Percentiles rank a stretch among this genome's conserved stretches.
phyloP scores from a whole-genome alignment of 257 asterid species.

The Capsicum chinense region DNA sequence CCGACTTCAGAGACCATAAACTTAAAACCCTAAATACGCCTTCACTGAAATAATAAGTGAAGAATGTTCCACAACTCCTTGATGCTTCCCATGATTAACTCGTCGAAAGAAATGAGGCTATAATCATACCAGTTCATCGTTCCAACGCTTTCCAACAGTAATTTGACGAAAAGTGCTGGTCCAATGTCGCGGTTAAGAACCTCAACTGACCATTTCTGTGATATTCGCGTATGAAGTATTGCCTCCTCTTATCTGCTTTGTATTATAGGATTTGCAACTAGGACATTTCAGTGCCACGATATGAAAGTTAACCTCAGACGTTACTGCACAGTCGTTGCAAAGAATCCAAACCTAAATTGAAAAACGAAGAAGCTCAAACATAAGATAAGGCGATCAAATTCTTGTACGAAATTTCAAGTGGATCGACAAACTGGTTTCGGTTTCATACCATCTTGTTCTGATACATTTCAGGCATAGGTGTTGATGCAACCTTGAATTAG shows the following conservation, averaged over 20 bases:
- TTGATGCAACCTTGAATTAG: slow-evolving; percentile 56
- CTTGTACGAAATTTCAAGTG: not conserved
- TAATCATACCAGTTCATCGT: not conserved
- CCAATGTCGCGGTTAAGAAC: not conserved
- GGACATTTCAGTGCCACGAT: slow-evolving; percentile 61
- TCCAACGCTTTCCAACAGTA: not conserved
- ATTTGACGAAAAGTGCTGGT: not conserved
- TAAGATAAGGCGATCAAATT: slow-evolving; percentile 6
- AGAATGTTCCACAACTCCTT: not conserved
- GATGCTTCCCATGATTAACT: not conserved
- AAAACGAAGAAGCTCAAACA: not conserved
- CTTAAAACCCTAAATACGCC: not conserved
- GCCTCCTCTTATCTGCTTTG: slow-evolving; percentile 62
- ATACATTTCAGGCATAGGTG: slow-evolving; percentile 62
- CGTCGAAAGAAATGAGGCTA: not conserved
- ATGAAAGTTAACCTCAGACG: slow-evolving; percentile 65
- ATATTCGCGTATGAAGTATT: slow-evolving; percentile 32
- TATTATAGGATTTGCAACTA: slow-evolving; percentile 67
- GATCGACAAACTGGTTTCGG: not conserved
- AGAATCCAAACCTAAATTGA: slow-evolving; percentile 66
- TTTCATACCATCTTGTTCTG: slow-evolving; percentile 58
- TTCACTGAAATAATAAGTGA: not conserved
- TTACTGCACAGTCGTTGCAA: slow-evolving; percentile 71
- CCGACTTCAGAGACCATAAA: not conserved
- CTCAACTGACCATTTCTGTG: slow-evolving; percentile 44